Percentiles rank a stretch among this genome's conserved stretches.
These are phyloP conservation scores for Polygonum aviculare DNA, from an alignment of 148 eudicot genomes.

Conservation along the genomic window DNA sequence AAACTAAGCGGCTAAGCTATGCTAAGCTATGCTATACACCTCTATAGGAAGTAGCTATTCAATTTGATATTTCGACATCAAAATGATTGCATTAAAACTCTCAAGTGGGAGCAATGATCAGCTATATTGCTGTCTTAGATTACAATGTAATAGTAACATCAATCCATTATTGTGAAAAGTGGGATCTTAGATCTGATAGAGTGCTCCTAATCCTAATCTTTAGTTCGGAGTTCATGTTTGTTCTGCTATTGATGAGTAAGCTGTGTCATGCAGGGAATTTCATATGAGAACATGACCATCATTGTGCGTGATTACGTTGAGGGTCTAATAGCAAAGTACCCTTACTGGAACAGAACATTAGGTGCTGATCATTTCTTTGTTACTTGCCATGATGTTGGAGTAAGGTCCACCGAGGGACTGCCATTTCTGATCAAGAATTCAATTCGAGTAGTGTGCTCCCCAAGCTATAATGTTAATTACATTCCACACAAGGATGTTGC, in stretches of 20 bases:
- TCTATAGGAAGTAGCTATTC: no score
- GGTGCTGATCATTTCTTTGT: constrained; percentile 97
- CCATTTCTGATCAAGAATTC: constrained; percentile 79
- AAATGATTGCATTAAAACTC: neutral
- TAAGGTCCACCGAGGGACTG: constrained; percentile 85
- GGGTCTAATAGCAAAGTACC: constrained; percentile 70
- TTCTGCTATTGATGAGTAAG: neutral
- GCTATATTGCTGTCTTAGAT: neutral
- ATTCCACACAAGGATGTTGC: constrained; percentile 97
- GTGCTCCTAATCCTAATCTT: neutral
- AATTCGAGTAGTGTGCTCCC: constrained; percentile 86
- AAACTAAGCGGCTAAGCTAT: no score
- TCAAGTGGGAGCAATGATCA: neutral
- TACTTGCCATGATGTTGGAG: constrained; percentile 96
- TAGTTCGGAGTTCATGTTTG: neutral
- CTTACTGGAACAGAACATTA: constrained; percentile 90
- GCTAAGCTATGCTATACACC: no score
- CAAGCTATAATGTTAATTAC: constrained; percentile 83
- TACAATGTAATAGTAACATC: neutral
- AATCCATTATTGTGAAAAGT: neutral
- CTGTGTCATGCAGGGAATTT: constrained; percentile 63
- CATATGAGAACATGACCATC: constrained; percentile 85
- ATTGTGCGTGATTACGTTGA: constrained; percentile 80
- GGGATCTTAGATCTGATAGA: neutral
- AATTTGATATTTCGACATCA: no score